Conservation (phyloP, 257 asterid genomes). For the Petrea volubilis region DNA sequence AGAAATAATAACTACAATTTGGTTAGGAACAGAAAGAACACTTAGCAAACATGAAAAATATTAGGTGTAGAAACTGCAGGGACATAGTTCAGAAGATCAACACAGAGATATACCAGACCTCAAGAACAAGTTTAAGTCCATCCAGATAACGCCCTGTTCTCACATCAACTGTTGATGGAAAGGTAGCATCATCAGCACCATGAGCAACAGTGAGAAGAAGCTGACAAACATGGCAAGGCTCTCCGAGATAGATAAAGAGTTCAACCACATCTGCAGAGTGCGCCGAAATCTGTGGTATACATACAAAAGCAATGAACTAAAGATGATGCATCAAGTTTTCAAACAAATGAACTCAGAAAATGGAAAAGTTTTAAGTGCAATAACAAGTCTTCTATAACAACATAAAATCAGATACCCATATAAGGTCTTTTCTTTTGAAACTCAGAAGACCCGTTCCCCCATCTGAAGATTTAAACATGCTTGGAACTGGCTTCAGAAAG, state of each 20-base stretch:
- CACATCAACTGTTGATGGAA: constrained; percentile 93
- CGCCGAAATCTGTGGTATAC: constrained; percentile 64
- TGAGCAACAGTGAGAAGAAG: constrained; percentile 92
- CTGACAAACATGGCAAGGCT: constrained; percentile 94
- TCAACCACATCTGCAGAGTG: constrained; percentile 97
- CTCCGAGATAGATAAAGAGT: constrained; percentile 87
- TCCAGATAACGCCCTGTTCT: constrained; percentile 88
- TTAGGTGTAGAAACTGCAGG: constrained; percentile 13
- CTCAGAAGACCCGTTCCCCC: constrained; percentile 87
- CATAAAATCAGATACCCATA: constrained; percentile 66
- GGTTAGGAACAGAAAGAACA: constrained; percentile 7
- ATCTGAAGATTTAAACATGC: constrained; percentile 81
- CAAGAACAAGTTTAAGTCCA: constrained; percentile 88
- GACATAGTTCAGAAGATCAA: constrained; percentile 33
- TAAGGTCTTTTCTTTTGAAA: constrained; percentile 79
- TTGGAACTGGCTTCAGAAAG: constrained; percentile 91
- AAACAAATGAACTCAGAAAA: constrained; percentile 8
- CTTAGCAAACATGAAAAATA: neutral
- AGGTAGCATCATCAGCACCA: constrained; percentile 96
- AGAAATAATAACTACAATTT: neutral
- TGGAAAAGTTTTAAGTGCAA: neutral
- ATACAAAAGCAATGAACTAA: constrained; percentile 24
- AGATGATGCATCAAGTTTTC: constrained; percentile 5
- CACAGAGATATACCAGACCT: constrained; percentile 67
- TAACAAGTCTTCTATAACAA: constrained; percentile 17